Evolutionary conservation across 2,329 filamentous ascomycete species (phyloP).

Genomic region (Ciborinia camelliae): DNA sequence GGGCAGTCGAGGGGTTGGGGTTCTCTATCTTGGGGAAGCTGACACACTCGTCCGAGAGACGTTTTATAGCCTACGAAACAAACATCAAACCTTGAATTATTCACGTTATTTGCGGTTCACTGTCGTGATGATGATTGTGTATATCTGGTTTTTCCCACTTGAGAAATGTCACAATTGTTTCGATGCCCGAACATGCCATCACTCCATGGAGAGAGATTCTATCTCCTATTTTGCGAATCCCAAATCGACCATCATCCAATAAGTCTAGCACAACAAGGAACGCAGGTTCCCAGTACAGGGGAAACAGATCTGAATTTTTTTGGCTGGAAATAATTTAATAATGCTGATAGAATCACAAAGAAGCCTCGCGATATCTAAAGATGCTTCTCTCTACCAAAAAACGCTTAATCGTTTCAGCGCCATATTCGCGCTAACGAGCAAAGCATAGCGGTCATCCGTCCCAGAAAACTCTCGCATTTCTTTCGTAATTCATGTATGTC

Average conservation of each 20-base stretch:
- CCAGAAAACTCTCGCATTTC: neutral
- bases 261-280: neutral
- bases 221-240: neutral
- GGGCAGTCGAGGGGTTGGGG: neutral
- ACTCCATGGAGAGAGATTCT: no score
- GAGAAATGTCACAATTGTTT: neutral
- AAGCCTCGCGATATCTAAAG: neutral
- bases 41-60: slow-evolving; percentile 1
- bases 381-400: slow-evolving; percentile 13
- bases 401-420: neutral
- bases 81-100: neutral
- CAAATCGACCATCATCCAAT: neutral
- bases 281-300: neutral
- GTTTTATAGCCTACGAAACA: neutral
- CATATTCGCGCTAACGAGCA: neutral
- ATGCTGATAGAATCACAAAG: slow-evolving; percentile 4
- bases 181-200: neutral
- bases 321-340: neutral
- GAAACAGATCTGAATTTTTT: neutral
- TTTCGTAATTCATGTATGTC: slow-evolving; percentile 6
- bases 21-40: neutral
- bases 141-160: neutral
- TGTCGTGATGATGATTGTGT: no score
- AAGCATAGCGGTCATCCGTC: neutral
- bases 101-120: neutral